phyloP scores from a whole-genome alignment of 495 filamentous ascomycete genomes.

The Podospora conica region DNA sequence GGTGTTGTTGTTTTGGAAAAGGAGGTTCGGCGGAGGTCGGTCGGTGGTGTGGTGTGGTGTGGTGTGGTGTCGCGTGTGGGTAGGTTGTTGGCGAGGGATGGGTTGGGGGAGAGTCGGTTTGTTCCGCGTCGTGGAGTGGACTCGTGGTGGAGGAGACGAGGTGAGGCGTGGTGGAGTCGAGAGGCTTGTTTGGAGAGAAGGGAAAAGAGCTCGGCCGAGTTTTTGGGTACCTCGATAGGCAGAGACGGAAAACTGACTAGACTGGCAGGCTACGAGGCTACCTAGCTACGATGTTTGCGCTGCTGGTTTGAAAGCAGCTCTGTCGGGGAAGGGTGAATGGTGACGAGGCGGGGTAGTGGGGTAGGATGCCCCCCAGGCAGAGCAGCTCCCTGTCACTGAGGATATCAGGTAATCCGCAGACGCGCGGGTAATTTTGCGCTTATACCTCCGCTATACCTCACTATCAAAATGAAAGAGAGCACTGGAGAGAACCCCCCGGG shows the following conservation, averaged over 20 bases:
- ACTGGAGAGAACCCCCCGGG: too few relatives aligned
- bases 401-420: not conserved
- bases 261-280: not conserved
- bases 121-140: not conserved
- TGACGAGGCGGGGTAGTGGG: conserved; percentile 11
- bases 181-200: not conserved
- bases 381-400: not conserved
- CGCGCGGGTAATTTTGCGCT: not conserved
- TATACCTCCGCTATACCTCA: too few relatives aligned
- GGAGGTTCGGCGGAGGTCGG: not conserved
- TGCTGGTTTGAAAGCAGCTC: not conserved
- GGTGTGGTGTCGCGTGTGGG: not conserved
- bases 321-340: not conserved
- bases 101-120: not conserved
- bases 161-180: not conserved
- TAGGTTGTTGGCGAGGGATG: too few relatives aligned
- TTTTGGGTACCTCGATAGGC: conserved; percentile 1
- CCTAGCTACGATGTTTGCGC: not conserved
- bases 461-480: too few relatives aligned
- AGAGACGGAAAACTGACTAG: not conserved
- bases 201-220: too few relatives aligned
- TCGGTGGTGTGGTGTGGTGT: not conserved
- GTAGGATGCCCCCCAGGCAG: not conserved
- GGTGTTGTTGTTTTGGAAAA: not conserved
- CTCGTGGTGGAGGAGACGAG: not conserved